Evolutionary conservation across 2,329 filamentous ascomycete genomes (phyloP).

Genomic region (Apiospora kogelbergensis): DNA sequence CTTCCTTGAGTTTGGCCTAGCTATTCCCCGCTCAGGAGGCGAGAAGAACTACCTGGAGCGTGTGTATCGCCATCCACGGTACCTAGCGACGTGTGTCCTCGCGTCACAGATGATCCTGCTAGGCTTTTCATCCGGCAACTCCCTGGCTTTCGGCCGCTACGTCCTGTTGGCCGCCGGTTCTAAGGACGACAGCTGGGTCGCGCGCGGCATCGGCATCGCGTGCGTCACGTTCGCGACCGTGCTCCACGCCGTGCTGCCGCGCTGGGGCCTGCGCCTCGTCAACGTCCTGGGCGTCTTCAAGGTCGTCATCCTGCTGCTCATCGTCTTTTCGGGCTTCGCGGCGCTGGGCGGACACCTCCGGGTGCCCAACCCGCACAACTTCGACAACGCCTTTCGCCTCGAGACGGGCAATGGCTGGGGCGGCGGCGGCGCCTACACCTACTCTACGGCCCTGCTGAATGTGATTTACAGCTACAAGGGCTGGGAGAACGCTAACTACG

Average conservation of each 20-base stretch:
- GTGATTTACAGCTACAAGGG: conserved; percentile 64
- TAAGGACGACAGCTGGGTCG: conserved; percentile 51
- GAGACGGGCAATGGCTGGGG: conserved; percentile 44
- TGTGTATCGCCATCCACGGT: conserved; percentile 58
- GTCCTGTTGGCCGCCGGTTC: conserved; percentile 54
- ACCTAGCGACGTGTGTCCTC: conserved; percentile 59
- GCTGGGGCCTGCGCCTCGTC: conserved; percentile 59
- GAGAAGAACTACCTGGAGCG: conserved; percentile 68
- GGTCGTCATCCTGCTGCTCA: conserved; percentile 57
- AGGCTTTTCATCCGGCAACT: conserved; percentile 60
- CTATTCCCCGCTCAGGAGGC: conserved; percentile 61
- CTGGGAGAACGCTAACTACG: conserved; percentile 65
- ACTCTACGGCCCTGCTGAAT: conserved; percentile 57
- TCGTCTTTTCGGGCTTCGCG: conserved; percentile 60
- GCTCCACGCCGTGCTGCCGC: conserved; percentile 53
- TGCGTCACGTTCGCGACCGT: conserved; percentile 54
- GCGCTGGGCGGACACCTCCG: conserved; percentile 51
- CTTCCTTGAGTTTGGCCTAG: conserved; percentile 63
- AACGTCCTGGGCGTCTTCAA: conserved; percentile 63
- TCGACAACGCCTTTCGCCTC: conserved; percentile 53
- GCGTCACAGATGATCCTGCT: conserved; percentile 62
- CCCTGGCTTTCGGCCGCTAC: conserved; percentile 59
- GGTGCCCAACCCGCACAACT: conserved; percentile 54
- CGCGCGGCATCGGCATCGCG: conserved; percentile 55
- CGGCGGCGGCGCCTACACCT: conserved; percentile 50